A percentile compares a stretch with the other conserved stretches of the same genome.
These are phyloP conservation scores for Plantago coronopus DNA, from an alignment of 305 asterid genomes.

Conservation along the genomic window DNA sequence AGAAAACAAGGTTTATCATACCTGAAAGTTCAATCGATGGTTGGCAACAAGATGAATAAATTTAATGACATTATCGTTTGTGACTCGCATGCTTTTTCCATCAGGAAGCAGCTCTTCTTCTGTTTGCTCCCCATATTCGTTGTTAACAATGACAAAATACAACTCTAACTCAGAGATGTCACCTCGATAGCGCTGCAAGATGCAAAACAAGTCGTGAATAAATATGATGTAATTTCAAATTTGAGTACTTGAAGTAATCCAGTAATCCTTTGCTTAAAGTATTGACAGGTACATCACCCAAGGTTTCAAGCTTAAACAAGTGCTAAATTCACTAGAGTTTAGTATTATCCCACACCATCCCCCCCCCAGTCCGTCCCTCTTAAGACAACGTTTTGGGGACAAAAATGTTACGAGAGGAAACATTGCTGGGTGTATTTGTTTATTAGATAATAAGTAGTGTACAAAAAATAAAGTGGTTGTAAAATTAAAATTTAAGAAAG, in stretches of 20 bases:
- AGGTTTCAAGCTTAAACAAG: not conserved
- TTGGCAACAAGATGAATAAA: slow-evolving; percentile 94
- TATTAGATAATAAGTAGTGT: too few species aligned
- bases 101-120: slow-evolving; percentile 93
- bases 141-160: slow-evolving; percentile 82
- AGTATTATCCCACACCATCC: too few species aligned
- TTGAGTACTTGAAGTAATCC: not conserved
- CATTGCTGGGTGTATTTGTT: too few species aligned
- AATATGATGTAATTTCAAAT: not conserved
- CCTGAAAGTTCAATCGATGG: slow-evolving; percentile 93
- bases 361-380: too few species aligned
- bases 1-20: slow-evolving; percentile 18
- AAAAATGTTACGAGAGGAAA: too few species aligned
- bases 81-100: slow-evolving; percentile 75
- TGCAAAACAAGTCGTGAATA: slow-evolving; percentile 6
- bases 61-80: slow-evolving; percentile 85
- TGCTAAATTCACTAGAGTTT: not conserved
- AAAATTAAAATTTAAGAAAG: too few species aligned
- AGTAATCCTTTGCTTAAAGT: not conserved
- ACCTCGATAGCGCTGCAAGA: slow-evolving; percentile 72
- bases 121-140: slow-evolving; percentile 93
- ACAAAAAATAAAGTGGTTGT: too few species aligned
- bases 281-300: too few species aligned
- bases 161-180: slow-evolving; percentile 75
- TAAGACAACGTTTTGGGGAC: too few species aligned